These are phyloP conservation scores for Tuber aestivum DNA, from an alignment of 495 filamentous ascomycete species.

Conservation along the genomic window DNA sequence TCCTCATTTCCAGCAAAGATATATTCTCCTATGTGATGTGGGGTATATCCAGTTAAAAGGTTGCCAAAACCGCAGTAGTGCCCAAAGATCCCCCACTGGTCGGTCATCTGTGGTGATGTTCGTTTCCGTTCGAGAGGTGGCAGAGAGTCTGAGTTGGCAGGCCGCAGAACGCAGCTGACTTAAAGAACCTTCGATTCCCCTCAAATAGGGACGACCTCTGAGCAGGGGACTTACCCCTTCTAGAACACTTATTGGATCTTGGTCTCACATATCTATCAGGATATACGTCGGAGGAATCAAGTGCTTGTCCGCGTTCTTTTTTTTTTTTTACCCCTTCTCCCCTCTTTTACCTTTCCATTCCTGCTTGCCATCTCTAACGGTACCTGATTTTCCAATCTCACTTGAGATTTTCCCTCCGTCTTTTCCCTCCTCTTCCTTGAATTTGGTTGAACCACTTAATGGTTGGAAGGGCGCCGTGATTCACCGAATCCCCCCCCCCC, in stretches of 20 bases:
- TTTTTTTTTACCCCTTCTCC: neutral
- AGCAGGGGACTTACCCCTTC: constrained; percentile 9
- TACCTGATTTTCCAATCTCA: neutral
- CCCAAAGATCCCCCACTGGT: constrained; percentile 14
- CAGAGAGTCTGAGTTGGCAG: constrained; percentile 33
- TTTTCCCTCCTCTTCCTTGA: neutral
- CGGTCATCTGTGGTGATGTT: constrained; percentile 31
- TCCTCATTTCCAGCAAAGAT: neutral
- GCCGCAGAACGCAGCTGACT: constrained; percentile 36
- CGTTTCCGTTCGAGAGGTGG: constrained; percentile 36
- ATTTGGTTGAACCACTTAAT: neutral
- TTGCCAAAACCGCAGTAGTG: neutral
- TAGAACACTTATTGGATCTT: constrained; percentile 11
- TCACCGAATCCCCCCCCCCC: neutral
- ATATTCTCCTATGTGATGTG: neutral
- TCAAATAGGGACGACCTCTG: constrained; percentile 23
- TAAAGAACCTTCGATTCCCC: constrained; percentile 35
- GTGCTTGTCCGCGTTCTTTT: neutral
- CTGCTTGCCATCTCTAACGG: neutral
- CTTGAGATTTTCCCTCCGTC: neutral
- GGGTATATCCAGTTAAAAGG: neutral
- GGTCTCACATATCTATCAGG: neutral
- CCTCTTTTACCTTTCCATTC: neutral
- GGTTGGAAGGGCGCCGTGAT: neutral
- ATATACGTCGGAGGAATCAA: neutral